phyloP scores from a whole-genome alignment of 306 rosid species.

The Citrullus amarus region DNA sequence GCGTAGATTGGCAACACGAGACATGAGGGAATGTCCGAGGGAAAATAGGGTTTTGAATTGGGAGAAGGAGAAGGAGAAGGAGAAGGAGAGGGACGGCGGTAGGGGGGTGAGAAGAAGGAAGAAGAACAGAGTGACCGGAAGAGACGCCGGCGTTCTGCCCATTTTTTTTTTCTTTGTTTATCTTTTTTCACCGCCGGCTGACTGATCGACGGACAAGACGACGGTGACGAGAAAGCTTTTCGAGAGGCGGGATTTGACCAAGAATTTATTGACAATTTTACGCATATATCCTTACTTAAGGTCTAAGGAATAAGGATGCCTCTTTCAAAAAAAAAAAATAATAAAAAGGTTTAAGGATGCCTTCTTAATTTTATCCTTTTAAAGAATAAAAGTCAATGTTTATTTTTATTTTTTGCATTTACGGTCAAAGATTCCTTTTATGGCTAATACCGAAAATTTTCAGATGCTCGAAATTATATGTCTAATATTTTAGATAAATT shows the following conservation, averaged over 20 bases:
- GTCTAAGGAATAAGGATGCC: too few species aligned
- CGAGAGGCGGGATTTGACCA: neutral
- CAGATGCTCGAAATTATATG: too few species aligned
- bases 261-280: too few species aligned
- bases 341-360: too few species aligned
- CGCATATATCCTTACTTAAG: too few species aligned
- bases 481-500: too few species aligned
- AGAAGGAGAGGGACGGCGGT: conserved; percentile 26
- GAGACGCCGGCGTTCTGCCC: conserved; percentile 31
- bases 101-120: conserved; percentile 31
- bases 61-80: conserved; percentile 25
- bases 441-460: too few species aligned
- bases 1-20: conserved; percentile 64
- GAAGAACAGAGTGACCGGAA: conserved; percentile 10
- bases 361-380: too few species aligned
- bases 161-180: conserved; percentile 2
- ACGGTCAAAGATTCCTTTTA: too few species aligned
- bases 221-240: neutral
- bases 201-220: neutral
- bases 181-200: neutral
- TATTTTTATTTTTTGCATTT: too few species aligned
- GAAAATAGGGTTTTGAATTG: conserved; percentile 38
- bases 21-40: conserved; percentile 49
- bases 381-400: too few species aligned
- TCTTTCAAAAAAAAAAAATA: too few species aligned